Conservation (phyloP, 306 rosid genomes). For the Alnus glutinosa region DNA sequence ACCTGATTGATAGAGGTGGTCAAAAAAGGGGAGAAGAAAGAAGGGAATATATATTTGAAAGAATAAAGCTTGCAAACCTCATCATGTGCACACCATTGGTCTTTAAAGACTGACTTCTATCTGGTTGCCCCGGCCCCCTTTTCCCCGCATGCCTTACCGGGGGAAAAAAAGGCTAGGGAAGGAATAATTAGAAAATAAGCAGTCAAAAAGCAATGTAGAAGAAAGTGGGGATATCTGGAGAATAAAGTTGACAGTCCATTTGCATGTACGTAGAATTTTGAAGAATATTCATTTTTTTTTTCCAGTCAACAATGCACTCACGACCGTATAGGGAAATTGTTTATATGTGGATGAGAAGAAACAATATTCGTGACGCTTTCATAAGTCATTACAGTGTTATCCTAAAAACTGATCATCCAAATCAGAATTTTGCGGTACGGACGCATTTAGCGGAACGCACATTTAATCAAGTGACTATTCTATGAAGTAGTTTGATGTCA, state of each 20-base stretch:
- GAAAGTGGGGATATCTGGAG: conserved; percentile 40
- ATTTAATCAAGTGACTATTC: background rate
- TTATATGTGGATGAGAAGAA: background rate
- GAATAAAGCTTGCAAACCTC: too few relatives aligned
- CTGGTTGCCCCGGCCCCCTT: background rate
- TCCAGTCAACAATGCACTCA: background rate
- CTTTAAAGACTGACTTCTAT: too few relatives aligned
- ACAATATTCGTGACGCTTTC: background rate
- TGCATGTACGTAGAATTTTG: conserved; percentile 33
- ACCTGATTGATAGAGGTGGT: too few relatives aligned
- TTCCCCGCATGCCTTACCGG: background rate
- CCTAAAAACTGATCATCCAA: too few relatives aligned
- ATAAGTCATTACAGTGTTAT: too few relatives aligned
- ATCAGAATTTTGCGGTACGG: too few relatives aligned
- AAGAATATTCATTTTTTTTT: conserved; percentile 36
- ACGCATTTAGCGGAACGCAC: background rate
- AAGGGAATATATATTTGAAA: too few relatives aligned
- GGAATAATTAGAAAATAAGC: conserved; percentile 26
- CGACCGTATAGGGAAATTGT: background rate
- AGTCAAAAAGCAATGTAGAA: conserved; percentile 34
- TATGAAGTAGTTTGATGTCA: background rate
- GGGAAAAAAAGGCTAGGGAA: conserved; percentile 2
- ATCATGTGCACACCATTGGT: too few relatives aligned
- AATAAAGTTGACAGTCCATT: conserved; percentile 54
- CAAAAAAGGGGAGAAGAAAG: too few relatives aligned